A percentile compares a stretch with the other conserved stretches of the same genome.
phyloP scores from a whole-genome alignment of 2,329 filamentous ascomycete species.

The Pyricularia sp. region DNA sequence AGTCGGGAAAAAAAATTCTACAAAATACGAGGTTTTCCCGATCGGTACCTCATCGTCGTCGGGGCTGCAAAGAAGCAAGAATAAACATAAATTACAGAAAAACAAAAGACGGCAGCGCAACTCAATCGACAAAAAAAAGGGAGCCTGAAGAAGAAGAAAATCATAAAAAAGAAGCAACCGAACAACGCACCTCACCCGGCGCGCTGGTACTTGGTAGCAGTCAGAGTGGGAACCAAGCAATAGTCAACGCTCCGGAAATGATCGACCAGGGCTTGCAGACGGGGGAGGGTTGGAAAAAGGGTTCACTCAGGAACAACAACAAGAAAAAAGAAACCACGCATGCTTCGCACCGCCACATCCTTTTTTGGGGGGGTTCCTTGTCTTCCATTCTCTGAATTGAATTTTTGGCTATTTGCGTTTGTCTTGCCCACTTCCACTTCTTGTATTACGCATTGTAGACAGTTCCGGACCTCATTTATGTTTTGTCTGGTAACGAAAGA shows the following conservation, averaged over 20 bases:
- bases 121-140: neutral
- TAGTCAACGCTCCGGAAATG: neutral
- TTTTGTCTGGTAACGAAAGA: neutral
- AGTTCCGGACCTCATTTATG: neutral
- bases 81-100: too few species aligned
- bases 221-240: neutral
- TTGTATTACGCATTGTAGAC: neutral
- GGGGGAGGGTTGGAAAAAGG: neutral
- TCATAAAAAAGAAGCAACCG: neutral
- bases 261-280: neutral
- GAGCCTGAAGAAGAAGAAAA: neutral
- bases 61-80: neutral
- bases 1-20: neutral
- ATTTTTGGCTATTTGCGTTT: too few species aligned
- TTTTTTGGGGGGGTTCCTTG: neutral
- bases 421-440: too few species aligned
- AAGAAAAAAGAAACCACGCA: too few species aligned
- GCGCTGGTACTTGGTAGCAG: neutral
- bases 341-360: neutral
- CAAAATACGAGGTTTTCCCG: neutral
- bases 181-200: neutral
- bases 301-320: neutral
- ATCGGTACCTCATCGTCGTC: neutral
- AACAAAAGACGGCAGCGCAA: neutral
- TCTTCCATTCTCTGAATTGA: neutral